These are phyloP conservation scores for Colletotrichum brevisporum DNA, from an alignment of 2,329 filamentous ascomycete species.

Conservation along the genomic window DNA sequence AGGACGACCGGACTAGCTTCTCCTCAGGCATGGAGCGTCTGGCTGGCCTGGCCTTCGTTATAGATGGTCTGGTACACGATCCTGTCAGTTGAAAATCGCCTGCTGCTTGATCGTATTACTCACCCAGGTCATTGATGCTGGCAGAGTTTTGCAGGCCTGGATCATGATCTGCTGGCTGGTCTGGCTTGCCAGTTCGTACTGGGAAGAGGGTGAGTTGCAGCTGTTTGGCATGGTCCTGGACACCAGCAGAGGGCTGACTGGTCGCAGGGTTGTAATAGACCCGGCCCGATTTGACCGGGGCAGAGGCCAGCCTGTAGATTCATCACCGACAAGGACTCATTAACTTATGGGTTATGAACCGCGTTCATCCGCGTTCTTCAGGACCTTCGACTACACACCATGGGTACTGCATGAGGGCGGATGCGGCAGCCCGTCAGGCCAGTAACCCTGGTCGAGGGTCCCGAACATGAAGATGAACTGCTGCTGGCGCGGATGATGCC, in stretches of 20 bases:
- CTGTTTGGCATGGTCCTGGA: slow-evolving; percentile 83
- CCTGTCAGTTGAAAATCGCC: not conserved
- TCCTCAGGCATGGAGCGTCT: no score
- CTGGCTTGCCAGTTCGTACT: no score
- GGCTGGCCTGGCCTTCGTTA: no score
- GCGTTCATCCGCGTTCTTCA: slow-evolving; percentile 80
- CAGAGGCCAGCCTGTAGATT: not conserved
- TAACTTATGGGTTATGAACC: no score
- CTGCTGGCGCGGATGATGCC: no score
- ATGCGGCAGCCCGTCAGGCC: slow-evolving; percentile 80
- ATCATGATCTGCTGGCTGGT: slow-evolving; percentile 70
- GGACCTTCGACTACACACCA: no score
- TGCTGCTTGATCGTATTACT: slow-evolving; percentile 34
- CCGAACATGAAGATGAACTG: slow-evolving; percentile 77
- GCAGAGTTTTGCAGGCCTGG: no score
- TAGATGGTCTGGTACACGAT: no score
- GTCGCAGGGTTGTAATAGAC: slow-evolving; percentile 77
- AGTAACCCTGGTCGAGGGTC: slow-evolving; percentile 79
- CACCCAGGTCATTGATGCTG: slow-evolving; percentile 75
- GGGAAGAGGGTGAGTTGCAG: no score
- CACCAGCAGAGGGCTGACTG: slow-evolving; percentile 75
- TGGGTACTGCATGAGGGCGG: no score
- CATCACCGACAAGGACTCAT: not conserved
- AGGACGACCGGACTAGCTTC: slow-evolving; percentile 68
- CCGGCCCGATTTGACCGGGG: slow-evolving; percentile 73